Base-by-base conservation (phyloP, 2,329 filamentous ascomycete species). In the Botrytis hyacinthi region DNA sequence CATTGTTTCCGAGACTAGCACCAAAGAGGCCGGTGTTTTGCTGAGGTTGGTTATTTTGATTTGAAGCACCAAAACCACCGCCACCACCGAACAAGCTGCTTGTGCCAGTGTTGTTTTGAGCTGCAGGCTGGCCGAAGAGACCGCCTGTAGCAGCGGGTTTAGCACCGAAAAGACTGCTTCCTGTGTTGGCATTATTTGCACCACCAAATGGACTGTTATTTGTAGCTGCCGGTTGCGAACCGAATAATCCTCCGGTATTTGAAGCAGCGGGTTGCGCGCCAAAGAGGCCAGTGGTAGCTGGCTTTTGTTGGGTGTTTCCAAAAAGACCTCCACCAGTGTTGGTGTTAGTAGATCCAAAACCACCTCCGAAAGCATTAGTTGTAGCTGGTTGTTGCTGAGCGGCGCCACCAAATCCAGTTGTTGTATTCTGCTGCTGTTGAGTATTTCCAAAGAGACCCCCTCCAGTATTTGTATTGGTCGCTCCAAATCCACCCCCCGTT, bases 11-110 rank as follows among this genome's bases (percentile, higher is more conserved):
- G 16, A 85, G 77, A 51, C 78, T 61, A 35, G 32, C 80, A 22
- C 86, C 85, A 75, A 90, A 90, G 9, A 91, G 78, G 26, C 85
- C 83, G 74, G 82, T 77, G 79, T 83, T 82, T 77, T 81, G 73
- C 78, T 80, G 80, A 81, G 81, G 82, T 78, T 82, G 82, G 80
- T 81, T 74, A 79, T 82, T 77, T 75, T 82, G 76, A 74, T 80
- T 82, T 48, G 81, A 81, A 32, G 84, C 84, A 8, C 76, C 80
- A 68, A 80, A 78, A 42, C 75, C 76, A 61, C 46, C 59, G 35
- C 42, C 48, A 16, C 48, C 46, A 59, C 48, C 48, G 48, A 63
- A 63, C 26, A 68, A 69, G 59, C 26, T 32, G 20, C 46, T 42
- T 68, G 66, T 57, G 8, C 81, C 80, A 32, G 83, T 79, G 35